Conservation (phyloP, 495 filamentous ascomycete genomes). For the Hyaloscypha bicolor region DNA sequence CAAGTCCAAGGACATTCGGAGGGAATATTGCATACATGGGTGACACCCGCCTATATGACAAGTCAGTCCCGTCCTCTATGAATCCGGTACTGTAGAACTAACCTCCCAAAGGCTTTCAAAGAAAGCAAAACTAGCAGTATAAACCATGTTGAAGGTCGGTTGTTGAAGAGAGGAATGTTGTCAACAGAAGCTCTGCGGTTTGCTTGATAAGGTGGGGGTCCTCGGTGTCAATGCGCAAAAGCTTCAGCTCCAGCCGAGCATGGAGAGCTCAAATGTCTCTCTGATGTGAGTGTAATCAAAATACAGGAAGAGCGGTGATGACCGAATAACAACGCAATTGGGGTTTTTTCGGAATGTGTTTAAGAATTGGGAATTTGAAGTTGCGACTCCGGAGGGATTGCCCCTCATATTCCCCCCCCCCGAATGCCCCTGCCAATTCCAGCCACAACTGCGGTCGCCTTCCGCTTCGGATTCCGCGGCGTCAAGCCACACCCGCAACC, state of each 20-base stretch:
- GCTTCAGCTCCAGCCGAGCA: background rate
- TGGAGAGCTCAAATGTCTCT: background rate
- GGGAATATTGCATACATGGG: slow-evolving; percentile 53
- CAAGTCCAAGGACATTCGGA: background rate
- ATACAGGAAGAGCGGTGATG: background rate
- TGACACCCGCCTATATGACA: slow-evolving; percentile 64
- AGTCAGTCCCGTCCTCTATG: background rate
- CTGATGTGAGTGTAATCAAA: background rate
- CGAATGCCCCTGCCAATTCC: background rate
- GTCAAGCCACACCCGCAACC: background rate
- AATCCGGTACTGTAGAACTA: background rate
- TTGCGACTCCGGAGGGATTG: background rate
- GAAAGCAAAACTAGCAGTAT: slow-evolving; percentile 79
- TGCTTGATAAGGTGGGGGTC: background rate
- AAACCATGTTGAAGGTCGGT: background rate
- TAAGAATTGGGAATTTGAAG: background rate
- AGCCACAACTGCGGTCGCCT: background rate
- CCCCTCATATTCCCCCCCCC: background rate
- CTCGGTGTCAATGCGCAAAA: background rate
- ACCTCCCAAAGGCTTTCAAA: slow-evolving; percentile 92
- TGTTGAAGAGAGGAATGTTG: no score
- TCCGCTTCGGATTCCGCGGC: background rate
- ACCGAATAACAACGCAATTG: background rate
- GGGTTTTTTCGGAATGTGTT: background rate
- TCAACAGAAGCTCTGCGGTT: background rate